Base-by-base conservation (phyloP, 1,284 basidiomycete genomes). In the Tilletia walkeri region DNA sequence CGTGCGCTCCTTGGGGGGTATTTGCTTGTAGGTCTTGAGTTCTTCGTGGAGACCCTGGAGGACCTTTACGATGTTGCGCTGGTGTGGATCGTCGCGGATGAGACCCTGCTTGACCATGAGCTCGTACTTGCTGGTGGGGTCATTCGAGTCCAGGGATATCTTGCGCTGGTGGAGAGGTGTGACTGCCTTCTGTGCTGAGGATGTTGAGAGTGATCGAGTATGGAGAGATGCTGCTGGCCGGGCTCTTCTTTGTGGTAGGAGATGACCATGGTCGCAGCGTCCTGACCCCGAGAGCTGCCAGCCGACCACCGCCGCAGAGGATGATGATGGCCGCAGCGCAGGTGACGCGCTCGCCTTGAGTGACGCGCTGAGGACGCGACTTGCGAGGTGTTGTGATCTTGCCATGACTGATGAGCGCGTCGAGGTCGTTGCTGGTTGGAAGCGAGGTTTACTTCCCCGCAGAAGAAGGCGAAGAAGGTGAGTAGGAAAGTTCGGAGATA, bases 31-130 rank as follows among this genome's bases (percentile, higher is more conserved):
- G 18, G 85, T 82, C 69, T 87, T 81, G 69, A 99, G 86, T 66
- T 89, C 86, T 71, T 92, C 87, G 84, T 96, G 90, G 72, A 98
- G 85, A 65, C 87, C 85, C 84, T 98, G 91, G 14, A 99, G 87
- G 76, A 90, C 89, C 80, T 89, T 85, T 71, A 98, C 90, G 77
- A 98, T 95, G 45, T 87, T 87, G 45, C 89, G 89, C 84, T 99
- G 95, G 85, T 94, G 90, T 7, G 88, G 87, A 82, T 99, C 95
- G 66, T 90, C 87, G 24, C 88, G 87, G 63, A 99, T 86, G 1
- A 88, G 84, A 16, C 92, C 92, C n/a, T 86, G 84, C 4, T 88
- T 85, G 63, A 97, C 88, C 61, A 95, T 88, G 75, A 88, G 86
- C 75, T 90, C 86, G 85, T 98, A 98, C 67, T 90, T 89, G 49